Base-by-base conservation (phyloP, 805 yeast species). In the Kodamaea sagamina region DNA sequence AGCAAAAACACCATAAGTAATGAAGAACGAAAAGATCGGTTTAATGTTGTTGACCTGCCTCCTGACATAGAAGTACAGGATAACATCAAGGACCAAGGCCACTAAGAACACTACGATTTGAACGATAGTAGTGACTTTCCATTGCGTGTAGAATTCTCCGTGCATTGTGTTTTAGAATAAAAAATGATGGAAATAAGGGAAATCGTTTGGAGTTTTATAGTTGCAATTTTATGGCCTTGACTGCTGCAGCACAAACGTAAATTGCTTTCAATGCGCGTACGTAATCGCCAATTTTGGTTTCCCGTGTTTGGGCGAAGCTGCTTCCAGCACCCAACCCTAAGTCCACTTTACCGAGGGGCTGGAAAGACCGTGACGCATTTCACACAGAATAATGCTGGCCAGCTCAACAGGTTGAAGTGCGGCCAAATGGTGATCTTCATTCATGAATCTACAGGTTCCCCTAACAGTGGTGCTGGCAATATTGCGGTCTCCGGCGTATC, bases 81-180 rank as follows among this genome's bases (percentile, higher is more conserved):
- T 11, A 4, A 13, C n/a, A n/a, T 27, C 4, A 2, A 29, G 25
- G 2, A 40, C 15, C 21, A 43, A 27, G n/a, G 29, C 7, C 15
- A 44, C 8, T 9, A n/a, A 10, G 17, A 44, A 47, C 39, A 45
- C 35, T 22, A 41, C 24, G 16, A 40, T 36, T 24, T 47, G 50
- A 11, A 44, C 39, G 25, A 25, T 38, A n/a, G 42, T 38, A 7
- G 44, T 43, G 6, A 21, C 42, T 31, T 47, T 25, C 50, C 50
- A 47, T 10, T 22, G 31, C 18, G 32, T 28, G n/a, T 25, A 3
- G 26, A 31, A 36, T 36, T 37, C 18, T 22, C 24, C 41, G 19
- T 38, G 42, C 46, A 42, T 42, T 28, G 35, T 38, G 18, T 13
- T 19, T 12, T 5, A 7, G 16, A 17, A n/a, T 29, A 13, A 12